phyloP scores from a whole-genome alignment of 805 yeast genomes.

The Kodamaea restingae region DNA sequence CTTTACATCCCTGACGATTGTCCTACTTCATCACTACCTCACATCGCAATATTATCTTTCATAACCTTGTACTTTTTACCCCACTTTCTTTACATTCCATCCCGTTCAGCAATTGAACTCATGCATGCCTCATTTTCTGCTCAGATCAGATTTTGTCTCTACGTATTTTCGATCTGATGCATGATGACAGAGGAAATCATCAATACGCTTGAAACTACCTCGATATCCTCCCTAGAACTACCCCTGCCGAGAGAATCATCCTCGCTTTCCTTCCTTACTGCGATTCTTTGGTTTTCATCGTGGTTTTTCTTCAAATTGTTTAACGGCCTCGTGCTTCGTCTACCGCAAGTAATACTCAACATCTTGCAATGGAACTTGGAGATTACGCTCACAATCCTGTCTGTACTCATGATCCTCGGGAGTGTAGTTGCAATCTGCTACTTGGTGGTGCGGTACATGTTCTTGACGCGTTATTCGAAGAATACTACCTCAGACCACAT shows the following conservation, averaged over 20 bases:
- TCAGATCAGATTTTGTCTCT: no score
- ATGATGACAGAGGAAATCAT: neutral
- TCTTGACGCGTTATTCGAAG: slow-evolving; percentile 57
- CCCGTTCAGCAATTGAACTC: no score
- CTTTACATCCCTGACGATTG: no score
- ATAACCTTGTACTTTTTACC: no score
- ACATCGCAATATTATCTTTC: neutral
- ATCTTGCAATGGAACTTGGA: slow-evolving; percentile 41
- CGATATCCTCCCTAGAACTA: slow-evolving; percentile 4
- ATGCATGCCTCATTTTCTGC: no score
- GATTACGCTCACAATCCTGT: slow-evolving; percentile 49
- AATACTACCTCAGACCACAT: slow-evolving; percentile 41
- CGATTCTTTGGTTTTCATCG: slow-evolving; percentile 17
- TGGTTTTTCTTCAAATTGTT: slow-evolving; percentile 16
- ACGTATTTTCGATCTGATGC: neutral
- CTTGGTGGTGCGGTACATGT: slow-evolving; percentile 56
- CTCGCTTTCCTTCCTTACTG: slow-evolving; percentile 12
- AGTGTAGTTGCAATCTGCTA: slow-evolving; percentile 33
- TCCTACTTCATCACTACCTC: neutral
- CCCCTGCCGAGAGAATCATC: slow-evolving; percentile 14
- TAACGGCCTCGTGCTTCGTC: slow-evolving; percentile 15
- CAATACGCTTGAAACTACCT: neutral
- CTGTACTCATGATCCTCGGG: slow-evolving; percentile 34
- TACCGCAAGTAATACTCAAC: slow-evolving; percentile 22
- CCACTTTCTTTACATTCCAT: neutral